Evolutionary conservation across 129 eudicot species (phyloP), one percentile per base, ranked within the genome.

Genomic region (Logfia minima): DNA sequence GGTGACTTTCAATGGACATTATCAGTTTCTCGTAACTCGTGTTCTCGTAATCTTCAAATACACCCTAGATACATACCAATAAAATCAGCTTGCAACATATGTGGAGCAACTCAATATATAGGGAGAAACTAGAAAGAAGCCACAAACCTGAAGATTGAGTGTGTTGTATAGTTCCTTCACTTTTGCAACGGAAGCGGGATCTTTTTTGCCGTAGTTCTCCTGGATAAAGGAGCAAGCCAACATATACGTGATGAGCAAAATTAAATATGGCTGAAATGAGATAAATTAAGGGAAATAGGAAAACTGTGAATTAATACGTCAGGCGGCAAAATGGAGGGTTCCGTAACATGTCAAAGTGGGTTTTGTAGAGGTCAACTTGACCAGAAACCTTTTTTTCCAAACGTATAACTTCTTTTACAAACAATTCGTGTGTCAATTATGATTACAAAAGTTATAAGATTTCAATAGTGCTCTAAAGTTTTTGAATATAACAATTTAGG

Each of bases 191-290:
- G 88, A 87, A 34, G 88, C 81, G 0, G 86, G 91, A 52, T 92
- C 97, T n/a, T 84, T 84, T 67, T 87, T 89, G 67, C 97, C 97
- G 13, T 92, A 92, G 82, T 89, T 89, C 70, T 92, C 97, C 96
- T 92, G 84, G 9, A 60, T 41, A 80, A 17, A 61, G 4, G 31
- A 86, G 55, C 55, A 48, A 48, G 80, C 76, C 71, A 68, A 69
- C 9, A 19, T n/a, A 41, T 52, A 22, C 23, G 2, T 63, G 31
- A 63, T 63, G 39, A 58, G 66, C 56, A 73, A 58, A 21, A 35
- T 58, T 35, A 58, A 60, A 18, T 2, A 41, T 41, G 48, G 48
- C 13, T 41, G 48, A 10, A 9, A 41, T 41, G 48, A 9, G 48
- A 41, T 41, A 10, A 41, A 41, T 41, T 8, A 41, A 41, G 48